Evolutionary conservation across 306 rosid genomes (phyloP).

Genomic region (Begonia fuchsioides): DNA sequence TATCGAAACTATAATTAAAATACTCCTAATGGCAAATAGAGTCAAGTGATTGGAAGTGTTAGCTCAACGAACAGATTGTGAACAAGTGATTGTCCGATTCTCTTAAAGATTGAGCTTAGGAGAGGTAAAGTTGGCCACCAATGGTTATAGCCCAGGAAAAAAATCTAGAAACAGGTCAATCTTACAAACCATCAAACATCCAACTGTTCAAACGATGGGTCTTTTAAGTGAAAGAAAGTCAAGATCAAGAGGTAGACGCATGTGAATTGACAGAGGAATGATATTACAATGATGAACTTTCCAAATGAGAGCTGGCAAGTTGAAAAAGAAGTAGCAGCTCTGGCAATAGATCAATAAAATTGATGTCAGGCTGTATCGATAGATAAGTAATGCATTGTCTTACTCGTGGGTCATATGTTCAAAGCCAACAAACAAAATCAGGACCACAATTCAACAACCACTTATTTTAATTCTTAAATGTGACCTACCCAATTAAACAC

Average conservation of each 20-base stretch:
- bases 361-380: conserved; percentile 12
- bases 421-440: conserved; percentile 13
- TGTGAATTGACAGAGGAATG: conserved; percentile 16
- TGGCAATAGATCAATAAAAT: no score
- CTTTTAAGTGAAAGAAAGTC: conserved; percentile 8
- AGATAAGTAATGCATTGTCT: conserved; percentile 23
- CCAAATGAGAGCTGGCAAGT: conserved; percentile 36
- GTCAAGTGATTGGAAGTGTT: no score
- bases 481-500: conserved; percentile 36
- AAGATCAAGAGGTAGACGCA: conserved; percentile 13
- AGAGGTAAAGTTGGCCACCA: no score
- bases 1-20: no score
- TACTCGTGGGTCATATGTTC: conserved; percentile 16
- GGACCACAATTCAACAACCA: conserved; percentile 42
- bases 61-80: no score
- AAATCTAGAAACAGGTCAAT: conserved; percentile 39
- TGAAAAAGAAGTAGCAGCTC: no score
- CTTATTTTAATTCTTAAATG: conserved; percentile 20
- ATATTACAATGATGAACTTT: no score
- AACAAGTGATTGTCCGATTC: no score
- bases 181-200: conserved; percentile 33
- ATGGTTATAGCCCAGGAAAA: no score
- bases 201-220: conserved; percentile 19
- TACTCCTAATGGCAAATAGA: no score
- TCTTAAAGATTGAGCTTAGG: no score